Evolutionary conservation across 176 grass and related monocot species (phyloP).

Genomic region (Phoenix dactylifera): DNA sequence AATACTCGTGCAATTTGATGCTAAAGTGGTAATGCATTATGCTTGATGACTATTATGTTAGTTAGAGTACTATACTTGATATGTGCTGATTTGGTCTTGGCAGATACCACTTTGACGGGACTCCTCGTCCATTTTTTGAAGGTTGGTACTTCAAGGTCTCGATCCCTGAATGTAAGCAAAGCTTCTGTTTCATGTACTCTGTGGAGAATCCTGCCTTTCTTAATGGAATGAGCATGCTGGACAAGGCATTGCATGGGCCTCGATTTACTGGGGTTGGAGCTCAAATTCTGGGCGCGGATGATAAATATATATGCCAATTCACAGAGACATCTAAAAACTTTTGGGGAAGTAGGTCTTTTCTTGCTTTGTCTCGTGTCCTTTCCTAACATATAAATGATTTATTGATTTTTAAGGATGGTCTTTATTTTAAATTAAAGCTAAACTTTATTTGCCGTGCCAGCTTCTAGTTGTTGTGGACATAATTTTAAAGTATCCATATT

Average conservation of each 20-base stretch:
- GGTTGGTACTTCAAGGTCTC: slow-evolving; percentile 96
- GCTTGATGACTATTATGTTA: too few species aligned
- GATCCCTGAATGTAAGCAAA: slow-evolving; percentile 61
- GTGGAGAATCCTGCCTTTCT: slow-evolving; percentile 73
- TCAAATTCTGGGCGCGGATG: slow-evolving; percentile 73
- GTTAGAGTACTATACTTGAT: too few species aligned
- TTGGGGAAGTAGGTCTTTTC: slow-evolving; percentile 77
- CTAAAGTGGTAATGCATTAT: too few species aligned
- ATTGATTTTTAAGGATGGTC: too few species aligned
- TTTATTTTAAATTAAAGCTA: too few species aligned
- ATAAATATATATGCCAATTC: slow-evolving; percentile 95
- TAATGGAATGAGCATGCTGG: slow-evolving; percentile 57
- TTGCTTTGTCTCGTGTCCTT: not conserved
- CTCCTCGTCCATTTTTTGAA: slow-evolving; percentile 62
- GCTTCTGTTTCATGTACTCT: slow-evolving; percentile 97
- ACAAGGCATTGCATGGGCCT: slow-evolving; percentile 33
- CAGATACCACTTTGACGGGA: slow-evolving; percentile 90
- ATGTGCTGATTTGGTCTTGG: not conserved
- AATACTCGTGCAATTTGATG: too few species aligned
- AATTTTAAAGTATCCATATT: too few species aligned
- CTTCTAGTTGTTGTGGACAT: too few species aligned
- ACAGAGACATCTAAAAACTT: slow-evolving; percentile 78
- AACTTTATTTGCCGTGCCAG: too few species aligned
- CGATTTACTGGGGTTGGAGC: slow-evolving; percentile 78
- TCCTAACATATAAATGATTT: not conserved